Evolutionary conservation across 2,329 filamentous ascomycete species (phyloP).

Genomic region (Sporothrix variecibatus): DNA sequence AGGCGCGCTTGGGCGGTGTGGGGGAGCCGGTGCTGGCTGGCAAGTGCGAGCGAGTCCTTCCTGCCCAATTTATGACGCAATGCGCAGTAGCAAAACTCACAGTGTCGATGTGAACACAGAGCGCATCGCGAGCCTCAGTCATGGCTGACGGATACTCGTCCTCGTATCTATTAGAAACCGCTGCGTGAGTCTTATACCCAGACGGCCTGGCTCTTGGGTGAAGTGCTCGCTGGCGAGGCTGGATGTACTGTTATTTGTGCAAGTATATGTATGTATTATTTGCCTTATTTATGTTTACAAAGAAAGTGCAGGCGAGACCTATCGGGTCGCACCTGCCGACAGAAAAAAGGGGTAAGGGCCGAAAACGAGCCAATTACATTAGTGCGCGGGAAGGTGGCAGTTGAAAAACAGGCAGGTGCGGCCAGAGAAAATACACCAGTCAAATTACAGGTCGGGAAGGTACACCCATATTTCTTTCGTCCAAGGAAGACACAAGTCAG

Average conservation of each 20-base stretch:
- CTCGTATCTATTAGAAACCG: neutral
- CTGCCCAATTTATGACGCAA: conserved; percentile 28
- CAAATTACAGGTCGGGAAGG: neutral
- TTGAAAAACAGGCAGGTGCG: conserved; percentile 3
- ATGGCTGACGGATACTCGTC: neutral
- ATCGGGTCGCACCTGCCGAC: conserved; percentile 20
- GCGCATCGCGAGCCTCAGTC: neutral
- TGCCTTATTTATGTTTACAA: neutral
- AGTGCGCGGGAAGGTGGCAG: neutral
- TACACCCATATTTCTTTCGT: conserved; percentile 2
- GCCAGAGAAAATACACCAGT: neutral
- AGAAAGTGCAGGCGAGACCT: neutral
- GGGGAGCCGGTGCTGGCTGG: neutral
- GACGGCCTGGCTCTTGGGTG: neutral
- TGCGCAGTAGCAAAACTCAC: conserved; percentile 1
- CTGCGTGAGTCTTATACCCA: neutral
- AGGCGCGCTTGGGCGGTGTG: conserved; percentile 17
- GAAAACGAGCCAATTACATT: neutral
- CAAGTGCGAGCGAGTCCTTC: neutral
- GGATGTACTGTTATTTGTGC: neutral
- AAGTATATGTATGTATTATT: neutral
- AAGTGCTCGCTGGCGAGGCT: neutral
- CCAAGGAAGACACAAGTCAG: neutral
- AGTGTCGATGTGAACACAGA: neutral
- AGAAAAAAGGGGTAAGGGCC: neutral